Conservation (phyloP, 805 yeast genomes). For the Nakazawaea wyomingensis region DNA sequence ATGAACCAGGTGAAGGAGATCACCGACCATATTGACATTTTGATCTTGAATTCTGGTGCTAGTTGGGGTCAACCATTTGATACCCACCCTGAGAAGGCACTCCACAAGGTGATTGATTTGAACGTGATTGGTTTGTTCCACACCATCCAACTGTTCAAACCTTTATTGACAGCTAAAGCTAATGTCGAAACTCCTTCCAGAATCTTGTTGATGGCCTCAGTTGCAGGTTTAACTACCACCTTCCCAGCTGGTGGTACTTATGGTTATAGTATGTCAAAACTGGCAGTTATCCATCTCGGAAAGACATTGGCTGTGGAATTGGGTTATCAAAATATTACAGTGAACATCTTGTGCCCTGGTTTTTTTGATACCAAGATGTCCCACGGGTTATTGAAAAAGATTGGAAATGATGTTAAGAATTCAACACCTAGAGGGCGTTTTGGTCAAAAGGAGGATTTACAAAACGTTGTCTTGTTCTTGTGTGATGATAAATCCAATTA, state of each 20-base stretch:
- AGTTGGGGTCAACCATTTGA: slow-evolving; percentile 68
- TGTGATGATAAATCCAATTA: slow-evolving; percentile 53
- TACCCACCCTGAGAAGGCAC: slow-evolving; percentile 54
- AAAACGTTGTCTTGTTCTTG: slow-evolving; percentile 50
- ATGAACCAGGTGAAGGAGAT: slow-evolving; percentile 32
- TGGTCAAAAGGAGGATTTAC: slow-evolving; percentile 57
- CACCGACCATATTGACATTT: slow-evolving; percentile 49
- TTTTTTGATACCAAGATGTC: slow-evolving; percentile 76
- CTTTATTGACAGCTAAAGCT: slow-evolving; percentile 42
- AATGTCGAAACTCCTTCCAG: slow-evolving; percentile 54
- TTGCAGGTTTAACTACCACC: slow-evolving; percentile 45
- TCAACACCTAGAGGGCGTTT: slow-evolving; percentile 59
- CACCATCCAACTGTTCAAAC: slow-evolving; percentile 58
- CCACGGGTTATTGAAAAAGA: slow-evolving; percentile 49
- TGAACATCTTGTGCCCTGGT: slow-evolving; percentile 71
- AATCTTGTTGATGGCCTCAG: slow-evolving; percentile 61
- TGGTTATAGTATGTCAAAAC: slow-evolving; percentile 71
- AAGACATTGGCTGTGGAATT: slow-evolving; percentile 58
- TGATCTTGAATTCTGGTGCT: slow-evolving; percentile 77
- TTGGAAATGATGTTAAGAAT: slow-evolving; percentile 41
- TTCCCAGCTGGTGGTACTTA: slow-evolving; percentile 46
- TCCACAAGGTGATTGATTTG: slow-evolving; percentile 57
- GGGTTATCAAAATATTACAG: slow-evolving; percentile 63
- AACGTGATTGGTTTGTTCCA: slow-evolving; percentile 67
- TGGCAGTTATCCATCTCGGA: slow-evolving; percentile 67